Evolutionary conservation across 2,329 filamentous ascomycete species (phyloP).

Genomic region (Xylaria sp.): DNA sequence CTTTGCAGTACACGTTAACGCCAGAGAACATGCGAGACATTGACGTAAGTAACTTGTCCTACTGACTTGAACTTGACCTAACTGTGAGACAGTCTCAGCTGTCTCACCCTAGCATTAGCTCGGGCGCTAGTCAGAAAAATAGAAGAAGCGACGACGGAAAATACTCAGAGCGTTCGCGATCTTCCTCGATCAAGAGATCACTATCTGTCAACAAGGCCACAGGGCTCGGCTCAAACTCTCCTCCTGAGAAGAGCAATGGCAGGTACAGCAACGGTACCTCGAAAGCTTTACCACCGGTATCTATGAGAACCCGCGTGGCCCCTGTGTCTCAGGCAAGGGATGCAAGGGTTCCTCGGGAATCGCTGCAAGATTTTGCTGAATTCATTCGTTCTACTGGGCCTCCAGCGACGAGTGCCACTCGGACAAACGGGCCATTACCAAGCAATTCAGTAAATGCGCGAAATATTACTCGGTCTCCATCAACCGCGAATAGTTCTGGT

Average conservation of each 20-base stretch:
- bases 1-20: constrained; percentile 81
- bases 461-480: constrained; percentile 42
- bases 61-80: constrained; percentile 27
- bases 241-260: constrained; percentile 36
- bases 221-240: constrained; percentile 46
- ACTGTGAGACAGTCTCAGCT: constrained; percentile 45
- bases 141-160: constrained; percentile 56
- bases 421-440: constrained; percentile 33
- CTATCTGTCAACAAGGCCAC: constrained; percentile 51
- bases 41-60: constrained; percentile 59
- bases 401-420: constrained; percentile 45
- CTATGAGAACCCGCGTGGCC: constrained; percentile 43
- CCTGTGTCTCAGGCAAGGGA: constrained; percentile 65
- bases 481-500: constrained; percentile 43
- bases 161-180: constrained; percentile 47
- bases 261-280: constrained; percentile 40
- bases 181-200: constrained; percentile 49
- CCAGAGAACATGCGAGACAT: constrained; percentile 79
- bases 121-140: constrained; percentile 48
- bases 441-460: constrained; percentile 37
- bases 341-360: constrained; percentile 72
- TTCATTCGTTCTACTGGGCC: constrained; percentile 89
- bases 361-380: constrained; percentile 81
- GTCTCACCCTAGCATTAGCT: constrained; percentile 48
- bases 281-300: constrained; percentile 41